These are phyloP conservation scores for Lactarius evosmus DNA, from an alignment of 768 basidiomycete genomes.

Conservation along the genomic window DNA sequence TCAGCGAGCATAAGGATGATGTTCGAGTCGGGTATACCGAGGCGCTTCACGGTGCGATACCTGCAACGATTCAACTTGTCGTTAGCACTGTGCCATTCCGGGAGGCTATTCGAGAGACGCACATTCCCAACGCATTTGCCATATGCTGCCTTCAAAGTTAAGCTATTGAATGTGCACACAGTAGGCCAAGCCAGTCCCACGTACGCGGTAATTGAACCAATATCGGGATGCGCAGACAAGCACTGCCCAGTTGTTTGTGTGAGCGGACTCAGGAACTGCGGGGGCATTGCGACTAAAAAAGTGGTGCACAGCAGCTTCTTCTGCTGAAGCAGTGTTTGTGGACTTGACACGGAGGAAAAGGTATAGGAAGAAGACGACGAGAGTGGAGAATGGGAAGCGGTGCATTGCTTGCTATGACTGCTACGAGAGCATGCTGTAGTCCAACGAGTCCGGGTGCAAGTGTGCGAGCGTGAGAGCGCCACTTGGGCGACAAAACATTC, in stretches of 20 bases:
- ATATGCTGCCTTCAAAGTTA: slow-evolving; percentile 65
- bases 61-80: slow-evolving; percentile 38
- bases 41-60: slow-evolving; percentile 97
- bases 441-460: neutral
- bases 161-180: neutral
- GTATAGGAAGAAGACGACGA: slow-evolving; percentile 14
- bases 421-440: slow-evolving; percentile 8
- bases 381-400: neutral
- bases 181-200: slow-evolving; percentile 32
- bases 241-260: slow-evolving; percentile 99
- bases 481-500: neutral
- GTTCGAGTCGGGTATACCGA: slow-evolving; percentile 97
- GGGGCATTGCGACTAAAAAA: slow-evolving; percentile 17
- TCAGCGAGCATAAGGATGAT: slow-evolving; percentile 99
- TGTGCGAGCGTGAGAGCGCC: neutral
- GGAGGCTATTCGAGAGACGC: slow-evolving; percentile 11
- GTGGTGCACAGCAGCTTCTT: slow-evolving; percentile 8
- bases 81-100: too few relatives aligned
- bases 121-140: slow-evolving; percentile 98
- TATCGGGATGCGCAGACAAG: slow-evolving; percentile 91
- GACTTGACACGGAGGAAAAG: neutral
- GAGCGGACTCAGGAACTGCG: slow-evolving; percentile 35
- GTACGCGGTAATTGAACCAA: slow-evolving; percentile 98
- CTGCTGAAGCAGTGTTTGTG: neutral
- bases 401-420: slow-evolving; percentile 6